Evolutionary conservation across 2,329 filamentous ascomycete species (phyloP).

Genomic region (Leptodontidium sp.): DNA sequence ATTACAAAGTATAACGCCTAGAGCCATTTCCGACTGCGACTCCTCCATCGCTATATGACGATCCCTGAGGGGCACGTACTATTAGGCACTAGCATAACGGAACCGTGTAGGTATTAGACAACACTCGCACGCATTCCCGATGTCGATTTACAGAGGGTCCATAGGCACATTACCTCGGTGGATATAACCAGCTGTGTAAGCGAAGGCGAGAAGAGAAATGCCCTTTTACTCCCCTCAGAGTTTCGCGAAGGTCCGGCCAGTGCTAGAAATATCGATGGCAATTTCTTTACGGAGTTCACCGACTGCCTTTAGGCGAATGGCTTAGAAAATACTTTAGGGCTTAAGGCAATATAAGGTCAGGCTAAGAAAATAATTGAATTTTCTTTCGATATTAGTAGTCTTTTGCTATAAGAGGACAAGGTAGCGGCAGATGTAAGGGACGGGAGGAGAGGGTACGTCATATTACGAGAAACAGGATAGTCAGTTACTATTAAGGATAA

Average conservation of each 20-base stretch:
- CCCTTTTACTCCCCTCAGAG: conserved; percentile 27
- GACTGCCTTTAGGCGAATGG: conserved; percentile 29
- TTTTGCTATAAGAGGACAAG: conserved; percentile 28
- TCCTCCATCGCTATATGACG: conserved; percentile 24
- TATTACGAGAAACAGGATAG: conserved; percentile 25
- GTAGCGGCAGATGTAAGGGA: conserved; percentile 20
- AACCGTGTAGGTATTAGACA: conserved; percentile 26
- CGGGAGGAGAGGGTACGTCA: conserved; percentile 19
- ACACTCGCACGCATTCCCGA: conserved; percentile 27
- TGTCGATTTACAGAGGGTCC: conserved; percentile 29
- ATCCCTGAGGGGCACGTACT: conserved; percentile 25
- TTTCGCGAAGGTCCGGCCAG: conserved; percentile 28
- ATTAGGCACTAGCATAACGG: conserved; percentile 31
- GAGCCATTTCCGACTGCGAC: conserved; percentile 22
- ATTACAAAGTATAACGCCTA: conserved; percentile 26
- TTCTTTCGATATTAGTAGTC: conserved; percentile 30
- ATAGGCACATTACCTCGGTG: conserved; percentile 22
- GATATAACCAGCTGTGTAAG: conserved; percentile 22
- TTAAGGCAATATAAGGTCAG: conserved; percentile 30
- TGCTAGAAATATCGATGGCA: conserved; percentile 26
- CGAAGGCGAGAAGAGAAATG: conserved; percentile 25
- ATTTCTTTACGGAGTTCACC: conserved; percentile 31
- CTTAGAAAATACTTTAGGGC: conserved; percentile 28
- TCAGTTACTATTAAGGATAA: conserved; percentile 22
- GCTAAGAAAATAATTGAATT: conserved; percentile 32